phyloP scores from a whole-genome alignment of 495 filamentous ascomycete species.

The Neurospora intermedia region DNA sequence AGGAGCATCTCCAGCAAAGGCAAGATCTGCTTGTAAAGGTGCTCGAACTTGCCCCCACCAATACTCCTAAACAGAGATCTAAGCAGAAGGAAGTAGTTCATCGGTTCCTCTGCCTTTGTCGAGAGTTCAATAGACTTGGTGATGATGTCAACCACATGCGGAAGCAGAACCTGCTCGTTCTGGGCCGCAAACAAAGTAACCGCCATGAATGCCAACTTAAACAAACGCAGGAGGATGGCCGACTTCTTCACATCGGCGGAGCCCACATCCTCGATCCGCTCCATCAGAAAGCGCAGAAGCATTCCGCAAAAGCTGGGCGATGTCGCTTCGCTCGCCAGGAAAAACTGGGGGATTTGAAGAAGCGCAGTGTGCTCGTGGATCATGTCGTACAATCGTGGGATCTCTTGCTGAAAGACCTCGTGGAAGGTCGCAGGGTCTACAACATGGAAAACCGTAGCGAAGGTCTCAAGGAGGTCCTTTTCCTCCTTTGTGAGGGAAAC shows the following conservation, averaged over 20 bases:
- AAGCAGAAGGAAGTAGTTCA: slow-evolving; percentile 95
- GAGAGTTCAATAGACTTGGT: slow-evolving; percentile 93
- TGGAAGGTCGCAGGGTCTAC: slow-evolving; percentile 98
- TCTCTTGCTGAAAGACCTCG: slow-evolving; percentile 95
- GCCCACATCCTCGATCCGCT: slow-evolving; percentile 87
- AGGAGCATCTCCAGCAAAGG: slow-evolving; percentile 94
- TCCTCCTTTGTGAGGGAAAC: slow-evolving; percentile 88
- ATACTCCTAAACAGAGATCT: slow-evolving; percentile 92
- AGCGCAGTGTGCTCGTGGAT: slow-evolving; percentile 94
- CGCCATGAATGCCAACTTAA: slow-evolving; percentile 99
- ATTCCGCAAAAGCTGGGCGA: slow-evolving; percentile 96
- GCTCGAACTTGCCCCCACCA: slow-evolving; percentile 92
- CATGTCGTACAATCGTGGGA: slow-evolving; percentile 91
- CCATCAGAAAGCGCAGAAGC: slow-evolving; percentile 95
- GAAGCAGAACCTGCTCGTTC: slow-evolving; percentile 90
- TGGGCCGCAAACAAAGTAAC: slow-evolving; percentile 90
- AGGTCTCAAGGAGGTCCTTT: slow-evolving; percentile 94
- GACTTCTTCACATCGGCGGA: slow-evolving; percentile 83
- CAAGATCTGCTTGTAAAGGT: slow-evolving; percentile 94
- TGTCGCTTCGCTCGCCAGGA: slow-evolving; percentile 94
- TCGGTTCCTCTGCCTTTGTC: slow-evolving; percentile 89
- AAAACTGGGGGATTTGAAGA: slow-evolving; percentile 93
- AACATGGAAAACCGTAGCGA: slow-evolving; percentile 96
- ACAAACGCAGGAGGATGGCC: slow-evolving; percentile 83
- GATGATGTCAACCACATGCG: slow-evolving; percentile 92